Conservation (phyloP, 352 stramenopile genomes). For the Globisporangium paddicum region DNA sequence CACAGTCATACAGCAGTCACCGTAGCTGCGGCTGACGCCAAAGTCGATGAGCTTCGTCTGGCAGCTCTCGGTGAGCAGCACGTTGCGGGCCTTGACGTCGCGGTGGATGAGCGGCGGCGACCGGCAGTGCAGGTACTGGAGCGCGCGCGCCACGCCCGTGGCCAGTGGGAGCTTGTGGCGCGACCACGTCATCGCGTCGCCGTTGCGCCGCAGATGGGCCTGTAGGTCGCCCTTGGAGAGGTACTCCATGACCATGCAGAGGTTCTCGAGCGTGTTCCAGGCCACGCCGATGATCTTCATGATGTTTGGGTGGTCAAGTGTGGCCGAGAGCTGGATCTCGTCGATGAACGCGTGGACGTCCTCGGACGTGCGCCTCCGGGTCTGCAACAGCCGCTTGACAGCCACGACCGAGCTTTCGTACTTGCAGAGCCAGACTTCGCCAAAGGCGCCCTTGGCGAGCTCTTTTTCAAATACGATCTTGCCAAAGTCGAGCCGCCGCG, state of each 20-base stretch:
- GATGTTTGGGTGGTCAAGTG: conserved; percentile 40
- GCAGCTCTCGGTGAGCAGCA: conserved; percentile 37
- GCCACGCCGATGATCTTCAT: conserved; percentile 46
- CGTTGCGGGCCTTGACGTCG: conserved; percentile 51
- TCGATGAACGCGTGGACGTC: conserved; percentile 32
- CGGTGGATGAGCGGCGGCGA: conserved; percentile 47
- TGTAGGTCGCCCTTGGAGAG: conserved; percentile 41
- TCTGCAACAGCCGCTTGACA: conserved; percentile 45
- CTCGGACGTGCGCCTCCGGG: conserved; percentile 22
- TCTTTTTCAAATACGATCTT: conserved; percentile 33
- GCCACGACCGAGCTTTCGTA: conserved; percentile 35
- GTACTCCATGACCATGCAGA: conserved; percentile 50
- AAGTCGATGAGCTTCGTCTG: conserved; percentile 57
- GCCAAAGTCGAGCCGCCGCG: conserved; percentile 33
- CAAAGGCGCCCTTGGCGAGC: conserved; percentile 40
- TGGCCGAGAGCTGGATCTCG: conserved; percentile 38
- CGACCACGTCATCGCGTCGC: conserved; percentile 7
- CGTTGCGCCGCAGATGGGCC: conserved; percentile 26
- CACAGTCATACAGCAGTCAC: conserved; percentile 12
- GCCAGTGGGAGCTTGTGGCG: conserved; percentile 38
- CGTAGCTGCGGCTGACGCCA: conserved; percentile 35
- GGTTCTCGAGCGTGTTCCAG: conserved; percentile 48
- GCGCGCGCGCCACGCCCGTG: conserved; percentile 32
- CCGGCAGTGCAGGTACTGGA: conserved; percentile 42
- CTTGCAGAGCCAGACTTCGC: conserved; percentile 47